A percentile compares a stretch with the other conserved stretches of the same genome.
These are phyloP conservation scores for Pelargonium nanum DNA, from an alignment of 345 rosid species.

Conservation along the genomic window DNA sequence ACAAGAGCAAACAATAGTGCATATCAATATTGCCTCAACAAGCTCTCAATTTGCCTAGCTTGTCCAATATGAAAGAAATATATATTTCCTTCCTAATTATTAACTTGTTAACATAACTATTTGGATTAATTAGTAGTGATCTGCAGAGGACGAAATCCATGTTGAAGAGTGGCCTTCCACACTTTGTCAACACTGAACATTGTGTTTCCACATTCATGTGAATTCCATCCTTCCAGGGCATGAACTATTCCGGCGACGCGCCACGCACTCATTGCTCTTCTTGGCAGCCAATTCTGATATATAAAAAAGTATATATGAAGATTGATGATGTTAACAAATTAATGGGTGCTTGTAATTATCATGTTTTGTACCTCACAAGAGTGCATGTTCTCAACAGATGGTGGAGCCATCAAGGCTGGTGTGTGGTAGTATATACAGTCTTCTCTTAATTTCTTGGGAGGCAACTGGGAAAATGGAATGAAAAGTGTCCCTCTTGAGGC, in stretches of 20 bases:
- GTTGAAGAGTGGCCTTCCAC: constrained; percentile 42
- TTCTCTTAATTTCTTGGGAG: constrained; percentile 29
- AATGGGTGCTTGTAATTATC: too few relatives aligned
- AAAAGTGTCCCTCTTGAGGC: constrained; percentile 47
- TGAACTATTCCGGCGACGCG: constrained; percentile 55
- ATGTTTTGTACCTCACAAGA: constrained; percentile 83
- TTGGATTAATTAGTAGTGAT: not conserved
- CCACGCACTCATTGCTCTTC: constrained; percentile 81
- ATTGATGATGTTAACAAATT: too few relatives aligned
- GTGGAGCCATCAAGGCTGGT: constrained; percentile 51
- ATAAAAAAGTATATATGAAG: not conserved
- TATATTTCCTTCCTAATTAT: too few relatives aligned
- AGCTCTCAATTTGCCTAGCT: too few relatives aligned
- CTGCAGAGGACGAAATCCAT: constrained; percentile 39
- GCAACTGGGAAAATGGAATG: constrained; percentile 60
- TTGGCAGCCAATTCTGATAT: constrained; percentile 57
- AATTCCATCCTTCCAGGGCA: constrained; percentile 49
- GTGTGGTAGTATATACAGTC: constrained; percentile 51
- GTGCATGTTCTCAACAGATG: constrained; percentile 47
- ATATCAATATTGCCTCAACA: too few relatives aligned
- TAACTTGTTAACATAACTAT: too few relatives aligned
- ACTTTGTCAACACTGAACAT: constrained; percentile 20
- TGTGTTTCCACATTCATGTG: constrained; percentile 47
- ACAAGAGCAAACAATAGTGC: too few relatives aligned
- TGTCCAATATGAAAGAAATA: too few relatives aligned